Conservation (phyloP, 805 yeast species). For the Candida sithepensis region DNA sequence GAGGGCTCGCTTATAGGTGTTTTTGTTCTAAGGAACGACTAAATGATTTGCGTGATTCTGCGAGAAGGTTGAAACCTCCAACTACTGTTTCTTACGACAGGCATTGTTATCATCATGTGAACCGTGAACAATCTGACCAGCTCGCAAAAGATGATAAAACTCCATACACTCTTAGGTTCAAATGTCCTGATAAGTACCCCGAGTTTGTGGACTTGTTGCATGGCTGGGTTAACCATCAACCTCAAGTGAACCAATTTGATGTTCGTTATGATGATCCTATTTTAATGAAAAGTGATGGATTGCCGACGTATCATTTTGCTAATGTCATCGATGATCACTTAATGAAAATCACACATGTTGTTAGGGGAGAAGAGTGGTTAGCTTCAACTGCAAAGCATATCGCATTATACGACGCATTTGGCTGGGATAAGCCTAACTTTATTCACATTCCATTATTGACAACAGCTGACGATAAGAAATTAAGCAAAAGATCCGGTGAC, state of each 20-base stretch:
- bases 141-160: constrained; percentile 32
- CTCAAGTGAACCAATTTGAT: constrained; percentile 69
- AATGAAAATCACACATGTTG: constrained; percentile 90
- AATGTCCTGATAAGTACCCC: constrained; percentile 70
- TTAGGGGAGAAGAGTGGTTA: constrained; percentile 97
- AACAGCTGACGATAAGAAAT: constrained; percentile 64
- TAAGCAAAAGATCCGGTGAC: constrained; percentile 85
- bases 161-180: constrained; percentile 64
- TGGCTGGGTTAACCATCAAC: constrained; percentile 72
- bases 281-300: constrained; percentile 84
- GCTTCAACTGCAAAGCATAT: constrained; percentile 94
- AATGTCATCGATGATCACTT: constrained; percentile 92
- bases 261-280: constrained; percentile 87
- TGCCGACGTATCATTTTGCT: constrained; percentile 97
- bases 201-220: constrained; percentile 70
- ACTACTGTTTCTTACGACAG: constrained; percentile 92
- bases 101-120: constrained; percentile 51
- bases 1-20: constrained; percentile 81
- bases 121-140: constrained; percentile 37
- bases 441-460: constrained; percentile 91
- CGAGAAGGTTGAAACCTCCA: constrained; percentile 75
- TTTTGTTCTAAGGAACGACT: constrained; percentile 81
- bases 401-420: constrained; percentile 80
- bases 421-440: constrained; percentile 78
- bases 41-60: constrained; percentile 63